phyloP scores from a whole-genome alignment of 345 rosid species.

The Boechera stricta region DNA sequence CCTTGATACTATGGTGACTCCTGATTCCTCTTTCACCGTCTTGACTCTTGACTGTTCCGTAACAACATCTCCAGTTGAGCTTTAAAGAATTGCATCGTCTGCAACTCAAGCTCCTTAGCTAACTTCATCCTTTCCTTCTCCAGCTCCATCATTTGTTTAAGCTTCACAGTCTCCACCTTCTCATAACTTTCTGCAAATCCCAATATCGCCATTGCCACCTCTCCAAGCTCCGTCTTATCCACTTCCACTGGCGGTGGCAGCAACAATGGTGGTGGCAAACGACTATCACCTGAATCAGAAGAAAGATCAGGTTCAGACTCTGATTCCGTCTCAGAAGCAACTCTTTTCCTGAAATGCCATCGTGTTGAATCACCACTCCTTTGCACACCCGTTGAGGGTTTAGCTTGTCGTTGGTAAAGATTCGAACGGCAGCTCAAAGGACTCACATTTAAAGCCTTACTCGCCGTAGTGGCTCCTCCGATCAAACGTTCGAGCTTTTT shows the following conservation, averaged over 20 bases:
- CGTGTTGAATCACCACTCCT: conserved; percentile 38
- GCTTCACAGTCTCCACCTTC: conserved; percentile 66
- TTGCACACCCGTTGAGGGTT: neutral
- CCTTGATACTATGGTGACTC: neutral
- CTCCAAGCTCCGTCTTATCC: conserved; percentile 45
- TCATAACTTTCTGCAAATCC: conserved; percentile 70
- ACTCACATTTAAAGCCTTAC: conserved; percentile 53
- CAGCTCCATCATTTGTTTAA: conserved; percentile 75
- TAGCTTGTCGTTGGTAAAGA: conserved; percentile 27
- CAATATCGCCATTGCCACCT: conserved; percentile 59
- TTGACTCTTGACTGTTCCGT: conserved; percentile 52
- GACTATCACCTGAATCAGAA: conserved; percentile 34
- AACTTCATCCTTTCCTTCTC: conserved; percentile 79
- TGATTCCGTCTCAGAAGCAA: conserved; percentile 21
- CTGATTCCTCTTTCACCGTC: conserved; percentile 18
- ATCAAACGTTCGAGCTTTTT: conserved; percentile 58
- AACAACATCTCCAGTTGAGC: conserved; percentile 71
- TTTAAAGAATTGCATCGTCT: conserved; percentile 75
- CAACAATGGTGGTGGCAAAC: conserved; percentile 44
- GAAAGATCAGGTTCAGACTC: conserved; percentile 42
- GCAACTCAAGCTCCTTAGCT: conserved; percentile 73
- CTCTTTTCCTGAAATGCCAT: conserved; percentile 38
- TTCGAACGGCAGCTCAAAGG: conserved; percentile 53
- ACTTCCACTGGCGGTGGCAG: conserved; percentile 18
- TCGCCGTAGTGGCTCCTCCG: conserved; percentile 50